Base-by-base conservation (phyloP, 1,284 basidiomycete genomes). In the Trichosporon asahii region DNA sequence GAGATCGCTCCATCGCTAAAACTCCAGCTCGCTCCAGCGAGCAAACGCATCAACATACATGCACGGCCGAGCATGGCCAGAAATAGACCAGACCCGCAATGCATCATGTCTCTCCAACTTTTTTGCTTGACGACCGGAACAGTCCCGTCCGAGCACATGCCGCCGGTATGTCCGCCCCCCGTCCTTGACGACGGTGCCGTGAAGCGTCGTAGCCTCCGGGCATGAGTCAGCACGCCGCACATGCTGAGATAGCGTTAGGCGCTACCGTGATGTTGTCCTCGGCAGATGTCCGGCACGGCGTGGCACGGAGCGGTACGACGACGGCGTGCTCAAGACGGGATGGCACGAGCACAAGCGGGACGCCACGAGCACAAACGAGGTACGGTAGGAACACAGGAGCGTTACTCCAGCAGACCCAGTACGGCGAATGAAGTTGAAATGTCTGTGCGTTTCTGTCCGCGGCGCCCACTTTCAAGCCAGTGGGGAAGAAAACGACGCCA, bases 51-150 rank as follows among this genome's bases (percentile, higher is more conserved):
- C 31, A 2, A 6, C 44, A 53, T 23, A 23, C 49, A 53, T 23
- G 49, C 49, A 53, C 21, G 49, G 49, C 49, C 49, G 49, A 21
- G n/a, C 49, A 53, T 53, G 49, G 49, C 49, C 49, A 53, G 49
- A 25, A 53, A 53, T 53, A 53, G 49, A 53, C 49, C 49, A 53
- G 49, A 53, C 49, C 31, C n/a, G 49, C 49, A 53, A 53, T 53
- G 49, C 49, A 53, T 53, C n/a, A 53, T 37, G 29, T 63, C 33
- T 18, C 21, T 63, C 57, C n/a, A 9, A 15, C 57, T 29, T 18
- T 14, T 61, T 29, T 21, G n/a, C 33, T 23, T 63, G 31, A 33
- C 49, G 23, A 53, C 49, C 40, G 49, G 49, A n/a, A n/a, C 6
- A 12, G 21, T 2, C 21, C 49, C 21, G 23, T 9, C 21, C 49